Evolutionary conservation across 1,284 basidiomycete species (phyloP).

Genomic region (Rhodotorula sp.): DNA sequence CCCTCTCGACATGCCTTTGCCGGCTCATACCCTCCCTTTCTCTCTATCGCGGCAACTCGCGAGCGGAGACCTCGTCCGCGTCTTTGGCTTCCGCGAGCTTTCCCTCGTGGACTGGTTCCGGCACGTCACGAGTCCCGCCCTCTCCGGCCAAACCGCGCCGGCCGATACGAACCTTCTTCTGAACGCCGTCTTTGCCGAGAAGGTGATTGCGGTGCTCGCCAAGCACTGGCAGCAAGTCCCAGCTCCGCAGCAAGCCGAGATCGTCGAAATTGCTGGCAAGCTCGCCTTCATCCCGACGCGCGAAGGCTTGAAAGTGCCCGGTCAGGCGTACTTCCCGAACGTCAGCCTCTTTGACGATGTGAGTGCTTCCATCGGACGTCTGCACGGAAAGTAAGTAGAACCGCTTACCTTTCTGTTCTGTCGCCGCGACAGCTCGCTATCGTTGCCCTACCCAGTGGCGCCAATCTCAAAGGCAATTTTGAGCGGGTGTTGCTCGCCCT

Average conservation of each 20-base stretch:
- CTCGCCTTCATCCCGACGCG: conserved; percentile 65
- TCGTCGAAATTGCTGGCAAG: conserved; percentile 61
- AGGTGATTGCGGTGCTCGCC: conserved; percentile 63
- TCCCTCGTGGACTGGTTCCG: conserved; percentile 72
- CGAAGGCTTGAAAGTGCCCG: conserved; percentile 55
- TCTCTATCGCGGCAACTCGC: conserved; percentile 62
- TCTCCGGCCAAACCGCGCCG: conserved; percentile 52
- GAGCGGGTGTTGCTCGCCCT: conserved; percentile 75
- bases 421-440: conserved; percentile 50
- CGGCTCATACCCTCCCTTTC: conserved; percentile 71
- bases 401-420: background rate
- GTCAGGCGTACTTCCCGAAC: conserved; percentile 82
- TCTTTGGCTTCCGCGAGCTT: conserved; percentile 74
- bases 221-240: conserved; percentile 74
- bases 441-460: conserved; percentile 69
- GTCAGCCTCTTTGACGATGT: conserved; percentile 81
- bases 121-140: conserved; percentile 61
- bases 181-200: conserved; percentile 77
- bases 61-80: conserved; percentile 45
- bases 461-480: conserved; percentile 66
- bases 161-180: conserved; percentile 66
- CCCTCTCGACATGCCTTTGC: conserved; percentile 78
- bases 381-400: background rate
- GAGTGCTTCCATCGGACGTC: background rate
- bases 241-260: conserved; percentile 60